These are phyloP conservation scores for Debaryomycetaceae sp. DNA, from an alignment of 1,139 yeast genomes.

Conservation along the genomic window DNA sequence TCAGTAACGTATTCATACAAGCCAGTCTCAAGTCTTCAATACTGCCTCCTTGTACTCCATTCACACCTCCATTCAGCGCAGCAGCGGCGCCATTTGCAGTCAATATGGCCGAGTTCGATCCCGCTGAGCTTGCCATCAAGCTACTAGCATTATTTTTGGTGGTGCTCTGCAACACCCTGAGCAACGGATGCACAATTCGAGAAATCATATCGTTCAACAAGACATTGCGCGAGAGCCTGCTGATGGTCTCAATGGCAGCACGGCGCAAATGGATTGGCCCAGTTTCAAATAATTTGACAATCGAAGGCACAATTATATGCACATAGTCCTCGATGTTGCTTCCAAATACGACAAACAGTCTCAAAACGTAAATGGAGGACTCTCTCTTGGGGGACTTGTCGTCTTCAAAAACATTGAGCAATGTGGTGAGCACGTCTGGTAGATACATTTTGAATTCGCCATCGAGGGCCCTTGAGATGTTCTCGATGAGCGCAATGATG, in stretches of 20 bases:
- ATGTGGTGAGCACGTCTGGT: constrained; percentile 70
- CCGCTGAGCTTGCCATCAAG: not conserved
- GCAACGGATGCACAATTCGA: constrained; percentile 79
- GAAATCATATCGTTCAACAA: constrained; percentile 86
- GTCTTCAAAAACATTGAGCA: constrained; percentile 73
- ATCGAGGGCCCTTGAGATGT: constrained; percentile 80
- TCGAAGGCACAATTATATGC: constrained; percentile 79
- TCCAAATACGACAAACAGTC: constrained; percentile 87
- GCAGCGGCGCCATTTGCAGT: not conserved
- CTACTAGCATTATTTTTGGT: not conserved
- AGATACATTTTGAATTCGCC: constrained; percentile 87
- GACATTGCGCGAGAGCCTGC: constrained; percentile 71
- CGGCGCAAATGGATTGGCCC: constrained; percentile 57
- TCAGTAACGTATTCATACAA: constrained; percentile 76
- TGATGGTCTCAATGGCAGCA: constrained; percentile 81
- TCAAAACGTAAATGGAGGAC: constrained; percentile 72
- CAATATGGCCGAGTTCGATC: not conserved
- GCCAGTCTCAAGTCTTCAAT: constrained; percentile 62
- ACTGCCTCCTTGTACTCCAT: constrained; percentile 13
- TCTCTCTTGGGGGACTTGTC: constrained; percentile 64
- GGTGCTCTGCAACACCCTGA: constrained; percentile 56
- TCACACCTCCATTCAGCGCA: not conserved
- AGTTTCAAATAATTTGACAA: constrained; percentile 75
- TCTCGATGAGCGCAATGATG: constrained; percentile 75
- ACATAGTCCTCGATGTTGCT: constrained; percentile 83